phyloP scores from a whole-genome alignment of 139 green algal species.

The Pycnococcus provasolii region DNA sequence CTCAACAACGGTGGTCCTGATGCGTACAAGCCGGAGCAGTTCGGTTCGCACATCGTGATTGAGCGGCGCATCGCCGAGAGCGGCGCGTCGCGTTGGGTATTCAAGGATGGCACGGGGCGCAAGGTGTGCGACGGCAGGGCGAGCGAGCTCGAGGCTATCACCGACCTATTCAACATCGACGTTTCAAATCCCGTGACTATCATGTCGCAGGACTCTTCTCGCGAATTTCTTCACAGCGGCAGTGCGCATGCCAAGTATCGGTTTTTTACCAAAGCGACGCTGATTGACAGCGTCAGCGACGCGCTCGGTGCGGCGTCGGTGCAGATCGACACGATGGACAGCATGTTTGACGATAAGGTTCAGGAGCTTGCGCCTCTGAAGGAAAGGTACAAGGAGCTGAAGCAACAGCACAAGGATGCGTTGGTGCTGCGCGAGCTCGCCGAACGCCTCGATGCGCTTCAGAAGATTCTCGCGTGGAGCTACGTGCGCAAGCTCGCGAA shows the following conservation, averaged over 20 bases:
- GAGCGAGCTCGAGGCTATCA: constrained; percentile 21
- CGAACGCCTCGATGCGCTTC: not conserved
- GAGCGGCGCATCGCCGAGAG: constrained; percentile 13
- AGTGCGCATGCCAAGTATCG: constrained; percentile 36
- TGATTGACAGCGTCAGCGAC: constrained; percentile 11
- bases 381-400: not conserved
- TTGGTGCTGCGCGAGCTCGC: not conserved
- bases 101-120: not conserved
- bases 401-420: not conserved
- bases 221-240: constrained; percentile 35
- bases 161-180: constrained; percentile 32
- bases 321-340: not conserved
- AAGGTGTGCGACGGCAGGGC: not conserved
- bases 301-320: not conserved
- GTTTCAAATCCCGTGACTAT: constrained; percentile 36
- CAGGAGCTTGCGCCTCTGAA: not conserved
- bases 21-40: constrained; percentile 35
- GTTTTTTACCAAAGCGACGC: constrained; percentile 33
- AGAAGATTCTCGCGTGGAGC: not conserved
- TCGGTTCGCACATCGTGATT: constrained; percentile 29
- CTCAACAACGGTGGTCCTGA: constrained; percentile 33
- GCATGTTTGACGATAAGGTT: not conserved
- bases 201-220: constrained; percentile 37
- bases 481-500: constrained; percentile 1
- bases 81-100: constrained; percentile 2